Evolutionary conservation across 2,329 filamentous ascomycete species (phyloP), one percentile per base, ranked within the genome.

Genomic region (Helotiales sp.): DNA sequence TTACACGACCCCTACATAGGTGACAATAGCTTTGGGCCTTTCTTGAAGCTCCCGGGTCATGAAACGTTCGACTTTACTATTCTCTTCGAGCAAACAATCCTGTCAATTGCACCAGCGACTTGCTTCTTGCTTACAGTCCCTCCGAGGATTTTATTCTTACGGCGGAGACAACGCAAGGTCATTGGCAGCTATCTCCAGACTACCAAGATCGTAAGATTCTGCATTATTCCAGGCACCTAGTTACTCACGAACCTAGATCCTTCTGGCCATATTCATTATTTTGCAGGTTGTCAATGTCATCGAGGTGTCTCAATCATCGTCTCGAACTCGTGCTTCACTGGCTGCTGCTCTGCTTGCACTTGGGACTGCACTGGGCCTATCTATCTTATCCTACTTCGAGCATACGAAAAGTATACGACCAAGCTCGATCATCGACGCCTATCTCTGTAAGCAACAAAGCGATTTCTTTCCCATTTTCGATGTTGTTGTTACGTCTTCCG

Each of bases 31-130:
- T 65, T 65, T 44, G 63, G 63, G 2, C 63, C 63, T 3, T 56
- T 63, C 17, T 52, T 63, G 15, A 2, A 61, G 10, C 29, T 58
- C 29, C 54, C 58, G 27, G 54, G 52, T 13, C 52, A 29, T 29
- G 17, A 12, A 19, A 58, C 59, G 22, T 67, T 69, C 29, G 64
- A 69, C 53, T 69, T 69, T 57, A 68, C 66, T 34, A 58, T 69
- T 17, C 46, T 69, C 0, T 69, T 69, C 40, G 67, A 69, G 52
- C 66, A 69, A 48, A 59, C 65, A 9, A 66, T 69, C 9, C 46
- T 69, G 15, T 65, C 66, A 17, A 68, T 69, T n/a, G 31, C 46
- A 27, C 67, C 67, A 7, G 65, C 64, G 5, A 51, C 60, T 54
- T 27, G 68, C 5, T 54, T 69, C 10, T 36, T 69, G 31, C 34